A percentile compares a stretch with the other conserved stretches of the same genome.
These are phyloP conservation scores for Quercus wislizeni DNA, from an alignment of 306 rosid genomes.

Conservation along the genomic window DNA sequence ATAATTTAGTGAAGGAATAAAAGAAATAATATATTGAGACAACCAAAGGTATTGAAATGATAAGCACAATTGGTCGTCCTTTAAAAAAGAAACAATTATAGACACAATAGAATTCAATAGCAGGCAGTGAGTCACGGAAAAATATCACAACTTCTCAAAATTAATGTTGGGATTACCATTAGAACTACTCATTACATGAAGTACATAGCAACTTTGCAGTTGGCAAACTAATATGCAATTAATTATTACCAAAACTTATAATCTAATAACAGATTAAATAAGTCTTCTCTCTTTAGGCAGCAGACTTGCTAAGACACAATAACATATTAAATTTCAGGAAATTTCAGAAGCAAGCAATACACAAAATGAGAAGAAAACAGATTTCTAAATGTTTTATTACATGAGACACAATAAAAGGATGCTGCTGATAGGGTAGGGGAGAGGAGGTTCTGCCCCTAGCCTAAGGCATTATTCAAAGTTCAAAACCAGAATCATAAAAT, in stretches of 20 bases:
- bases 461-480: background rate
- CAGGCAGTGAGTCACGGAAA: background rate
- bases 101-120: background rate
- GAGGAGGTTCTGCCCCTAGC: background rate
- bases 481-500: background rate
- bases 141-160: background rate
- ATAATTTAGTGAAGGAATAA: background rate
- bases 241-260: background rate
- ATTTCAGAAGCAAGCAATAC: background rate
- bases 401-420: background rate
- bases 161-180: background rate
- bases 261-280: background rate
- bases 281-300: background rate
- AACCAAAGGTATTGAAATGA: background rate
- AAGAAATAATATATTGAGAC: background rate
- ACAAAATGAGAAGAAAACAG: background rate
- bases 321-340: background rate
- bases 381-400: background rate
- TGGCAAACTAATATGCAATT: background rate
- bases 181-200: background rate
- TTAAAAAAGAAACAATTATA: background rate
- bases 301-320: background rate
- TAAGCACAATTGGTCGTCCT: background rate
- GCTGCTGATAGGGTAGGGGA: background rate
- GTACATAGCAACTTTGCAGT: background rate